These are phyloP conservation scores for Betula pendula DNA, from an alignment of 306 rosid genomes.

Conservation along the genomic window DNA sequence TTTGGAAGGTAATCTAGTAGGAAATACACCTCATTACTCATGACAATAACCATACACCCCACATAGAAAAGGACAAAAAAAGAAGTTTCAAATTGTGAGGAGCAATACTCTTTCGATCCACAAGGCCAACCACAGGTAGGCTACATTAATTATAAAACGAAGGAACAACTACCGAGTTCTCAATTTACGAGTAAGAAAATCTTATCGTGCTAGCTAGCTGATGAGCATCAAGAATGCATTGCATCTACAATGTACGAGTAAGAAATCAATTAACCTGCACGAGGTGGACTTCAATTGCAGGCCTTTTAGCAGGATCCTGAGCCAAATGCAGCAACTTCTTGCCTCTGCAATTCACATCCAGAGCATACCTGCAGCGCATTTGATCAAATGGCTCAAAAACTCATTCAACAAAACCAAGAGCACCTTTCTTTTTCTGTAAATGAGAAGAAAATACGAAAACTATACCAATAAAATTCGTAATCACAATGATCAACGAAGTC, in stretches of 20 bases:
- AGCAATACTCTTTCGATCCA: neutral
- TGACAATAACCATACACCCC: neutral
- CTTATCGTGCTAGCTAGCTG: neutral
- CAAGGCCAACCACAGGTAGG: neutral
- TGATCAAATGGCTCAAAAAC: constrained; percentile 27
- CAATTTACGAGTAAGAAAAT: constrained; percentile 5
- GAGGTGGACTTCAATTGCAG: constrained; percentile 93
- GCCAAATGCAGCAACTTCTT: constrained; percentile 81
- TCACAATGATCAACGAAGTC: neutral
- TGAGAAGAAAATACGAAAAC: constrained; percentile 3
- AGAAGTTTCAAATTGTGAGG: neutral
- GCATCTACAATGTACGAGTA: neutral
- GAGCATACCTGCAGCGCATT: constrained; percentile 67
- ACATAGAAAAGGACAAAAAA: constrained; percentile 8
- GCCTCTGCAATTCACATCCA: constrained; percentile 96
- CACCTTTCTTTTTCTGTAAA: neutral
- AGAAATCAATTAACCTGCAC: constrained; percentile 67
- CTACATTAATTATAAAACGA: neutral
- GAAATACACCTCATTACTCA: neutral
- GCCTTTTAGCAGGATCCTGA: constrained; percentile 82
- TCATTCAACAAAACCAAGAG: neutral
- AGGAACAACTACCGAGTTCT: neutral
- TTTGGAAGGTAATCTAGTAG: neutral
- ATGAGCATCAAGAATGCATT: constrained; percentile 13
- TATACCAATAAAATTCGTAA: neutral